Evolutionary conservation across 441 rosid species (phyloP).

Genomic region (Pelargonium australe): DNA sequence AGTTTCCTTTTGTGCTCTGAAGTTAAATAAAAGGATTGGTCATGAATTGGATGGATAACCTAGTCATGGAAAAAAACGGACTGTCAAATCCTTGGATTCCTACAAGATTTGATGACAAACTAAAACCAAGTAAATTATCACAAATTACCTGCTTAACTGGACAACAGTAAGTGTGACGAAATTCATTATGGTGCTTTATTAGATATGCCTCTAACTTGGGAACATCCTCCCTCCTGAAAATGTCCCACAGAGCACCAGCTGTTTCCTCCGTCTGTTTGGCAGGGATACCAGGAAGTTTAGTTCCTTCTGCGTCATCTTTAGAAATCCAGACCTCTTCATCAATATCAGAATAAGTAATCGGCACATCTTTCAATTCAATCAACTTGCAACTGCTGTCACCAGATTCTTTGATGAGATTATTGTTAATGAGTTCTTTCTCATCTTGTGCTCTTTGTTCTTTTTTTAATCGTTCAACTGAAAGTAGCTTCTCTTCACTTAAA

Average conservation of each 20-base stretch:
- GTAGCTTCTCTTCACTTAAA: not conserved
- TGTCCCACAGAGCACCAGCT: conserved; percentile 84
- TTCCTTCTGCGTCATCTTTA: conserved; percentile 15
- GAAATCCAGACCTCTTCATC: not conserved
- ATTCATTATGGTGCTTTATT: conserved; percentile 55
- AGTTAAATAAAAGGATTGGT: conserved; percentile 64
- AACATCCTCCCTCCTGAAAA: conserved; percentile 83
- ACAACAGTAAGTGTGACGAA: conserved; percentile 67
- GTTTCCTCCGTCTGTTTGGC: conserved; percentile 3
- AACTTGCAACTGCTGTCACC: conserved; percentile 8
- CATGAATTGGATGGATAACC: conserved; percentile 86
- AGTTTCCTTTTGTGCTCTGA: conserved; percentile 65
- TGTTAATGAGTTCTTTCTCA: too few species aligned
- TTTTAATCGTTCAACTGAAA: not conserved
- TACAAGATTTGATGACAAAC: too few species aligned
- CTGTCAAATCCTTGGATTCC: not conserved
- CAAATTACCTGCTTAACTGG: conserved; percentile 53
- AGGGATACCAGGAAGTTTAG: too few species aligned
- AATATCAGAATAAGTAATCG: conserved; percentile 5
- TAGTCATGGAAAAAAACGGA: conserved; percentile 17
- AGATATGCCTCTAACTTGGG: conserved; percentile 69
- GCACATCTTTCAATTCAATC: conserved; percentile 18
- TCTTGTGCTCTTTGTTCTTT: not conserved
- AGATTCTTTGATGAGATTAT: conserved; percentile 5
- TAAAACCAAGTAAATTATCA: too few species aligned